Base-by-base conservation (phyloP, 345 rosid genomes). In the Populus nigra region DNA sequence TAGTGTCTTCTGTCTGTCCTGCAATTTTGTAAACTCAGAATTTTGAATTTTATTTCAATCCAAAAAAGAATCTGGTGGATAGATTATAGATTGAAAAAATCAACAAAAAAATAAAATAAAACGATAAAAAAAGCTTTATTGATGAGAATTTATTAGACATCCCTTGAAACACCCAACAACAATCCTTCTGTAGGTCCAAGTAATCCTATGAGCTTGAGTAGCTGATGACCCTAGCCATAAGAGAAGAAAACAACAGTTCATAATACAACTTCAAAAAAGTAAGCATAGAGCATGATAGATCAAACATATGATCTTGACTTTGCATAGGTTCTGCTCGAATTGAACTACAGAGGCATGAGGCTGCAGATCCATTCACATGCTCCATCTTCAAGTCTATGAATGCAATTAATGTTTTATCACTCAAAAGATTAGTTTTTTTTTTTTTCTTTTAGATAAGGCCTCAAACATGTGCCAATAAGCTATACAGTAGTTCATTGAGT, bases 301-400 rank as follows among this genome's bases (percentile, higher is more conserved):
- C 18, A 74, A 83, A 49, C 50, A 65, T 38, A 43, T 71, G 85
- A 77, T 20, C 80, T 47, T 85, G 81, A 68, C 82, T 62, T 33
- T 63, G 45, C 17, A 10, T 35, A 18, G 47, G 41, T 75, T 69
- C 66, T 57, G 10, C 71, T 57, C 47, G 36, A 63, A 22, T 22
- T 22, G 25, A 20, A 61, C 47, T 83, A 81, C 87, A 82, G 17
- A 25, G 45, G 73, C 86, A 75, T 27, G 82, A 81, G 89, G 55
- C 78, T 38, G 18, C 71, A 20, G n/a, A 73, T 75, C 8, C 75
- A 35, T 39, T 75, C 57, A 66, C 41, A 62, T 61, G 78, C 3
- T 41, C n/a, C 59, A 17, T 23, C 55, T 27, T 71, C 73, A 4
- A 38, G 47, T 8, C 25, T 41, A 57, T 41, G 41, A 41, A 35